Base-by-base conservation (phyloP, 768 basidiomycete species). In the Collybia sp. region DNA sequence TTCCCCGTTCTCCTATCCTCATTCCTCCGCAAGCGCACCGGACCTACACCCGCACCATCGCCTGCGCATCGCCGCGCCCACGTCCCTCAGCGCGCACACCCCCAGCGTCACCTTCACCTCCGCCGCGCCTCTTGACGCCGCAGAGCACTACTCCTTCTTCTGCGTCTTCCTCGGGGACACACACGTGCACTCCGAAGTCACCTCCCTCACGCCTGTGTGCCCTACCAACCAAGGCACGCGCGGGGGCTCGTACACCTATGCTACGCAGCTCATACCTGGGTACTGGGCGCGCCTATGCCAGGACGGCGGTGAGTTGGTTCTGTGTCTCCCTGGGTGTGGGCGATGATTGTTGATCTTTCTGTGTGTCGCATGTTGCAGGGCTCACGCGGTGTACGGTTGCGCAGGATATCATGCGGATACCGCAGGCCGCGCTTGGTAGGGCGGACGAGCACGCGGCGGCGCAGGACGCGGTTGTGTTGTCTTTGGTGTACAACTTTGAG, bases 271-370 rank as follows among this genome's bases (percentile, higher is more conserved):
- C 25, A 48, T 63, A 17, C 63, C 63, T 25, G 35, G 43, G 13
- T 61, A 50, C 30, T 64, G 63, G 63, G 39, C 32, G 4, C 52
- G 48, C 2, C n/a, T 64, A n/a, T 56, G 58, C 40, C 50, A 57
- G 4, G 8, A n/a, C n/a, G 25, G 25, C 4, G 25, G 25, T 25
- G 25, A 25, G 25, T 3, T 25, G 25, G 3, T 25, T 8, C 25
- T n/a, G n/a, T n/a, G 25, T 25, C 25, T 25, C 8, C 25, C n/a
- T n/a, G n/a, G n/a, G n/a, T n/a, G n/a, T n/a, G n/a, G n/a, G n/a
- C n/a, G n/a, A n/a, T n/a, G n/a, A n/a, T n/a, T n/a, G n/a, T n/a
- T n/a, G n/a, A n/a, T n/a, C n/a, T n/a, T n/a, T n/a, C n/a, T n/a
- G n/a, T n/a, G n/a, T n/a, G n/a, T n/a, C n/a, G n/a, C n/a, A n/a